phyloP scores from a whole-genome alignment of 441 rosid genomes.

The Populus hybrid region DNA sequence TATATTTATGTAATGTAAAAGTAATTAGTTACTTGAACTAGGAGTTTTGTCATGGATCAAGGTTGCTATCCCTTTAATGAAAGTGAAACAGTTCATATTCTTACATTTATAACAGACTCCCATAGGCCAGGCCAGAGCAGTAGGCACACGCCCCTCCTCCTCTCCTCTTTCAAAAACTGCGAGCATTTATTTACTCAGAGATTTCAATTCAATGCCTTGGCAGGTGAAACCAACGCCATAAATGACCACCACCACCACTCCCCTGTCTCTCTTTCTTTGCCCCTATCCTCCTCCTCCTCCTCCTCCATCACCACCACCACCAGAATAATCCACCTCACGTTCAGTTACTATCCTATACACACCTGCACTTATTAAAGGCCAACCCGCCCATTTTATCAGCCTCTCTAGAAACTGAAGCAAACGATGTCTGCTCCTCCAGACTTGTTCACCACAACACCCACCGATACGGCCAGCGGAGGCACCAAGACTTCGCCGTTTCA shows the following conservation, averaged over 20 bases:
- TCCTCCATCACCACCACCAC: not conserved
- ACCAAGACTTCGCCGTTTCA: constrained; percentile 33
- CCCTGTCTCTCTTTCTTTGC: not conserved
- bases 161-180: not conserved
- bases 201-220: not conserved
- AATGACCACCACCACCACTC: not conserved
- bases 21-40: not conserved
- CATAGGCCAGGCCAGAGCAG: not conserved
- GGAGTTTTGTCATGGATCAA: not conserved
- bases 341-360: not conserved
- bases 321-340: not conserved
- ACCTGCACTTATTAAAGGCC: not conserved
- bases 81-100: not conserved
- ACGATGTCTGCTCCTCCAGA: constrained; percentile 11
- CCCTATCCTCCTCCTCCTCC: not conserved
- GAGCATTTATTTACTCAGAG: not conserved
- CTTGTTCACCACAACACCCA: constrained; percentile 1
- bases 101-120: not conserved
- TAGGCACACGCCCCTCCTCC: not conserved
- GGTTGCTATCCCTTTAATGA: not conserved
- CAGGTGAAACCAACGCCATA: not conserved
- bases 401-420: not conserved
- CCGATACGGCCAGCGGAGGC: constrained; percentile 6
- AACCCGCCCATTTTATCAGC: not conserved
- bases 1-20: not conserved